Evolutionary conservation across 768 basidiomycete genomes (phyloP).

Genomic region (Grammothele lineata): DNA sequence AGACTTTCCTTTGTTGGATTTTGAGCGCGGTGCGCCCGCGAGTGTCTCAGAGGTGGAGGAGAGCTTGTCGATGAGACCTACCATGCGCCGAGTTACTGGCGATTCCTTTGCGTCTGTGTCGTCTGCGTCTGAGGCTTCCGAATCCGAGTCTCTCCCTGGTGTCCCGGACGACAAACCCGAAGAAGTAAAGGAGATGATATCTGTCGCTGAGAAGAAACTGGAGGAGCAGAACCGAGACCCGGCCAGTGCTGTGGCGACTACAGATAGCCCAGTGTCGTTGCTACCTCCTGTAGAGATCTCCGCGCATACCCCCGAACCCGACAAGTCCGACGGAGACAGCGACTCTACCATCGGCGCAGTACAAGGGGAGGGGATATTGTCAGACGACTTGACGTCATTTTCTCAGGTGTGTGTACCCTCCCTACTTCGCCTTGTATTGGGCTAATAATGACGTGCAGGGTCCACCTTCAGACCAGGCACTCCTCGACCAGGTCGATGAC

Average conservation of each 20-base stretch:
- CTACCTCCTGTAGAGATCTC: slow-evolving; percentile 7
- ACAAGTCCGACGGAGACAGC: slow-evolving; percentile 66
- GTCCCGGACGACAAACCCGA: slow-evolving; percentile 8
- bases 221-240: no score
- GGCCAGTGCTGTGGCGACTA: no score
- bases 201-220: slow-evolving; percentile 6
- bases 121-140: slow-evolving; percentile 71
- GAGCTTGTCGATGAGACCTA: slow-evolving; percentile 30
- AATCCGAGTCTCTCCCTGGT: slow-evolving; percentile 45
- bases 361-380: slow-evolving; percentile 12
- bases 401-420: slow-evolving; percentile 14
- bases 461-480: background rate
- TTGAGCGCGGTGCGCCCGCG: slow-evolving; percentile 53
- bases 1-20: slow-evolving; percentile 53
- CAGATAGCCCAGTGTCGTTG: no score
- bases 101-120: slow-evolving; percentile 52
- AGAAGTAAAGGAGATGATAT: background rate
- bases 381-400: slow-evolving; percentile 5
- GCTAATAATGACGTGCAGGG: background rate
- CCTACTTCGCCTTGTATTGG: background rate
- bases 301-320: slow-evolving; percentile 6
- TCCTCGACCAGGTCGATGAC: background rate
- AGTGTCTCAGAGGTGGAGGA: slow-evolving; percentile 77
- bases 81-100: slow-evolving; percentile 43
- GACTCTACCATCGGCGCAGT: slow-evolving; percentile 79